These are phyloP conservation scores for Nothomitra cinnamomea DNA, from an alignment of 2,329 filamentous ascomycete species.

Conservation along the genomic window DNA sequence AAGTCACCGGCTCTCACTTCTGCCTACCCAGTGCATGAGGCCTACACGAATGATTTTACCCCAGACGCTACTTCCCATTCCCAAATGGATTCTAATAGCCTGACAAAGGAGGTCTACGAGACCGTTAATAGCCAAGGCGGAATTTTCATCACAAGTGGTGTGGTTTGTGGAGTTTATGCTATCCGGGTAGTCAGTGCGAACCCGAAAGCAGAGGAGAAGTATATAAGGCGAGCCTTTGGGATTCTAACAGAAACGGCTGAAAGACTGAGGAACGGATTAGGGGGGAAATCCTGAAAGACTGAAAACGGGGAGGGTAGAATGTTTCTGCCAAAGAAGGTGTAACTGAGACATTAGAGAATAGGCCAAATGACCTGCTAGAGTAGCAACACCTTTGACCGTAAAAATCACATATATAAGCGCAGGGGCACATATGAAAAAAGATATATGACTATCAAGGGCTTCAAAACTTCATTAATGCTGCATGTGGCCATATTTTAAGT, in stretches of 20 bases:
- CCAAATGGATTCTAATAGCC: slow-evolving; percentile 41
- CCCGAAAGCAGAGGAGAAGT: slow-evolving; percentile 50
- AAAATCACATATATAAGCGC: too few relatives aligned
- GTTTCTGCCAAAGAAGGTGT: background rate
- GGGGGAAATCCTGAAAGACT: background rate
- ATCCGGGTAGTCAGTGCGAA: slow-evolving; percentile 70
- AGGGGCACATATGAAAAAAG: too few relatives aligned
- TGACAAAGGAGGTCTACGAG: slow-evolving; percentile 64
- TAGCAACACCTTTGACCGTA: too few relatives aligned
- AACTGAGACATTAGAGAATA: too few relatives aligned
- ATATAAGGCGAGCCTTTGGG: slow-evolving; percentile 57
- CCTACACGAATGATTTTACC: slow-evolving; percentile 19
- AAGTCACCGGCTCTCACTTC: slow-evolving; percentile 6
- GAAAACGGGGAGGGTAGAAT: background rate
- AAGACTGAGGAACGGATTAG: slow-evolving; percentile 22
- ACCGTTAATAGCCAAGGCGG: slow-evolving; percentile 54
- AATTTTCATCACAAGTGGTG: slow-evolving; percentile 67
- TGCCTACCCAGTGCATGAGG: slow-evolving; percentile 16
- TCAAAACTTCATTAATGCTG: too few relatives aligned
- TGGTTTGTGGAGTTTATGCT: slow-evolving; percentile 55
- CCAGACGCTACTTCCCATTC: slow-evolving; percentile 21
- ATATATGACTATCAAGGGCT: too few relatives aligned
- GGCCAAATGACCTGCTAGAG: too few relatives aligned
- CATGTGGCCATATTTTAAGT: too few relatives aligned
- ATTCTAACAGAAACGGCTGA: slow-evolving; percentile 50